phyloP scores from a whole-genome alignment of 2,329 filamentous ascomycete species.

The Epichloe festucae region DNA sequence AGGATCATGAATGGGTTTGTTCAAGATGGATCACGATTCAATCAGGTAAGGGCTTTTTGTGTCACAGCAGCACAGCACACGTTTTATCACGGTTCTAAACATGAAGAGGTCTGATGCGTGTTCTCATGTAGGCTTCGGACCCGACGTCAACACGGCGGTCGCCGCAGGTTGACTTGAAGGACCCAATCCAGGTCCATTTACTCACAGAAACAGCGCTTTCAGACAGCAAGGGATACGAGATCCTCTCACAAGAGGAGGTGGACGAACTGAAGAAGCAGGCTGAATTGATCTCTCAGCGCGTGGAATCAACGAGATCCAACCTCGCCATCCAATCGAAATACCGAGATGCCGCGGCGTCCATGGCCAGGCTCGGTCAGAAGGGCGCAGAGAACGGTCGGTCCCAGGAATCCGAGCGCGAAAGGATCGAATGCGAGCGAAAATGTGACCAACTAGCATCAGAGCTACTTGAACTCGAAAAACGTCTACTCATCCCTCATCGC shows the following conservation, averaged over 20 bases:
- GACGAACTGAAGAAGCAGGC: slow-evolving; percentile 84
- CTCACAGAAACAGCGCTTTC: slow-evolving; percentile 86
- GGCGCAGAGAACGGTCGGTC: slow-evolving; percentile 34
- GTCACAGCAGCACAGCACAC: not conserved
- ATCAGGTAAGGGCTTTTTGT: slow-evolving; percentile 36
- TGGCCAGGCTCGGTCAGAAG: slow-evolving; percentile 52
- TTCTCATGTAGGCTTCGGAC: not conserved
- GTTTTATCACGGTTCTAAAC: not conserved
- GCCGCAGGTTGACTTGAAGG: slow-evolving; percentile 47
- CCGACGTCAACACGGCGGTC: slow-evolving; percentile 19
- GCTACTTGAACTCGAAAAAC: slow-evolving; percentile 66
- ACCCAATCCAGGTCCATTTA: slow-evolving; percentile 75
- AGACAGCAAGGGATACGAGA: slow-evolving; percentile 74
- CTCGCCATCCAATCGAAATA: slow-evolving; percentile 86
- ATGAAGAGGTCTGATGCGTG: not conserved
- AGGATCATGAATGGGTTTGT: slow-evolving; percentile 15
- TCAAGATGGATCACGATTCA: slow-evolving; percentile 36
- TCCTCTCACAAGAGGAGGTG: slow-evolving; percentile 83
- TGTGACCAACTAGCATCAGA: slow-evolving; percentile 78
- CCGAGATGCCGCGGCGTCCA: slow-evolving; percentile 78
- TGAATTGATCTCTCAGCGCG: slow-evolving; percentile 56
- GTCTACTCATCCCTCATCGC: slow-evolving; percentile 60
- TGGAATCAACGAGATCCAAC: slow-evolving; percentile 71
- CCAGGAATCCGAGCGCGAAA: slow-evolving; percentile 58
- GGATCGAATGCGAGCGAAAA: slow-evolving; percentile 60